These are phyloP conservation scores for Gossypium davidsonii DNA, from an alignment of 441 rosid species.

Conservation along the genomic window DNA sequence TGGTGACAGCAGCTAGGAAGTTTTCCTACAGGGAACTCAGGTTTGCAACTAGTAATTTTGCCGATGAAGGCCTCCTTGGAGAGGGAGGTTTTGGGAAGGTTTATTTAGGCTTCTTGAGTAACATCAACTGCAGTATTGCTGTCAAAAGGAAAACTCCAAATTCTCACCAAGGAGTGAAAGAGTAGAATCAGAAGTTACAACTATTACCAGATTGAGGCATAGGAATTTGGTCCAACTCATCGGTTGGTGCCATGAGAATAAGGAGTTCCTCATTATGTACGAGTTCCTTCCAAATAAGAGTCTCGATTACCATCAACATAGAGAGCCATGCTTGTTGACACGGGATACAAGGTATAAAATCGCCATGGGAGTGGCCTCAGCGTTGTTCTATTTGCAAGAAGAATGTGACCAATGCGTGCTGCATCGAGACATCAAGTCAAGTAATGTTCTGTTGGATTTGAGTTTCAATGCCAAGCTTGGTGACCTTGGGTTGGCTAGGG, in stretches of 20 bases:
- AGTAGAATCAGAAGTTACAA: conserved; percentile 13
- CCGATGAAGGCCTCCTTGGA: conserved; percentile 4
- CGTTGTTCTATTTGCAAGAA: conserved; percentile 45
- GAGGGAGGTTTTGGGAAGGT: conserved; percentile 23
- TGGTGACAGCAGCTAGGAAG: conserved; percentile 13
- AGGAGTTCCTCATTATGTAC: conserved; percentile 36
- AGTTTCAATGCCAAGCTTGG: conserved; percentile 45
- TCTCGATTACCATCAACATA: conserved; percentile 40
- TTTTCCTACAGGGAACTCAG: conserved; percentile 18
- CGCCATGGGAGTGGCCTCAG: conserved; percentile 40
- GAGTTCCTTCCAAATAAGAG: conserved; percentile 55
- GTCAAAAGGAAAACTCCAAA: conserved; percentile 10
- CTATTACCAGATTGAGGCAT: conserved; percentile 15
- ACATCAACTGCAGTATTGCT: not conserved
- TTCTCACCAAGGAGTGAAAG: conserved; percentile 12
- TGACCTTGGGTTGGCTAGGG: conserved; percentile 50
- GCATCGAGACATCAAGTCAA: conserved; percentile 47
- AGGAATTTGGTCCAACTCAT: conserved; percentile 18
- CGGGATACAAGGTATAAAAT: conserved; percentile 39
- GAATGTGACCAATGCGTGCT: conserved; percentile 54
- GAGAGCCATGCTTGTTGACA: conserved; percentile 25
- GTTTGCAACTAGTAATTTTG: conserved; percentile 16
- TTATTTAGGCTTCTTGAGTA: conserved; percentile 17
- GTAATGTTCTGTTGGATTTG: conserved; percentile 49
- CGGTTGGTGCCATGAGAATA: conserved; percentile 20